Conservation (phyloP, 768 basidiomycete species). For the Lanmaoa rubissima region DNA sequence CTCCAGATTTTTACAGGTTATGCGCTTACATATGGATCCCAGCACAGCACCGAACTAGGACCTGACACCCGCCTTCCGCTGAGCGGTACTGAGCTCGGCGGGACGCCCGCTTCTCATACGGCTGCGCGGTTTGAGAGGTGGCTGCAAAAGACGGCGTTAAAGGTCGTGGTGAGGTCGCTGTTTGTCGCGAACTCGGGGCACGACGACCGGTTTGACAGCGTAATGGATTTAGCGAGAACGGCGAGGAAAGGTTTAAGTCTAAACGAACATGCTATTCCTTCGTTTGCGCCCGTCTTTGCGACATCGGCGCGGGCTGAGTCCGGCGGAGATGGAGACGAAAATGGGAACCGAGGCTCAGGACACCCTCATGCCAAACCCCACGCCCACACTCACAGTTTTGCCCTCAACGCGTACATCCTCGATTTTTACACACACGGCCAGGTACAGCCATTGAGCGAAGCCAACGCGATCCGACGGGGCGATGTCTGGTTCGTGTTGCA, state of each 20-base stretch:
- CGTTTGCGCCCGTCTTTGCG: slow-evolving; percentile 39
- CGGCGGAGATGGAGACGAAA: neutral
- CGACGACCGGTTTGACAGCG: slow-evolving; percentile 48
- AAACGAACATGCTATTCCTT: slow-evolving; percentile 60
- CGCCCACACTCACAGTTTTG: slow-evolving; percentile 10
- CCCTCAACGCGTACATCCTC: slow-evolving; percentile 62
- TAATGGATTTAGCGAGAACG: slow-evolving; percentile 52
- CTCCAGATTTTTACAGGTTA: slow-evolving; percentile 55
- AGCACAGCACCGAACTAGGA: slow-evolving; percentile 39
- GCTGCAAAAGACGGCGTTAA: slow-evolving; percentile 40
- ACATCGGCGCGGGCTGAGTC: slow-evolving; percentile 17
- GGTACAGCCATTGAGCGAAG: slow-evolving; percentile 41
- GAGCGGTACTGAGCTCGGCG: slow-evolving; percentile 34
- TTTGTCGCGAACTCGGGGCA: slow-evolving; percentile 73
- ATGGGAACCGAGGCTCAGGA: neutral
- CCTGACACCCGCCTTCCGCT: slow-evolving; percentile 49
- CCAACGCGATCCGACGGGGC: slow-evolving; percentile 59
- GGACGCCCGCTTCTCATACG: slow-evolving; percentile 1
- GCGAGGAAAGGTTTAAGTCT: slow-evolving; percentile 53
- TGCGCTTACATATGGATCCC: slow-evolving; percentile 46
- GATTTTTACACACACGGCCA: slow-evolving; percentile 74
- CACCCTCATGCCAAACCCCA: neutral
- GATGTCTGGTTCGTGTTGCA: slow-evolving; percentile 66
- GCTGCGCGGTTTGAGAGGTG: slow-evolving; percentile 33
- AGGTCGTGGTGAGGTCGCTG: slow-evolving; percentile 47